Conservation (phyloP, 2,329 filamentous ascomycete species). For the Aspergillus sp. region DNA sequence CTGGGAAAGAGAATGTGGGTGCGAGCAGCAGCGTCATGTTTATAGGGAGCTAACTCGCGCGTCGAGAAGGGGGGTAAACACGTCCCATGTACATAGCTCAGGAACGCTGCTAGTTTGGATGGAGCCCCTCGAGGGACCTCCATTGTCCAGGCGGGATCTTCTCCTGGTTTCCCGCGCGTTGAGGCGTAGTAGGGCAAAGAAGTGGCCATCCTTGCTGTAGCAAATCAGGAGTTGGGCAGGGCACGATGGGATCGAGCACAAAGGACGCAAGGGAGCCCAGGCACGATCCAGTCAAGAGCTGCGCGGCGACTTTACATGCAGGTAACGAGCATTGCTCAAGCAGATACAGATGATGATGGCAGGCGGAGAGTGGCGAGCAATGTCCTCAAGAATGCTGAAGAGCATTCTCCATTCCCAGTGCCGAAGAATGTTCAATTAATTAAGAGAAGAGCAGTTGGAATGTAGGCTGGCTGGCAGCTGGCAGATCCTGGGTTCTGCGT, state of each 20-base stretch:
- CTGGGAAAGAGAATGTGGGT: slow-evolving; percentile 36
- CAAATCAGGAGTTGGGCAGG: slow-evolving; percentile 30
- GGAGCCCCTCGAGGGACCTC: slow-evolving; percentile 29
- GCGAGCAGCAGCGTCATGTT: slow-evolving; percentile 33
- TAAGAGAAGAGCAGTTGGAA: slow-evolving; percentile 21
- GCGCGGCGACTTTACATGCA: slow-evolving; percentile 27
- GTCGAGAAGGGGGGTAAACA: slow-evolving; percentile 18
- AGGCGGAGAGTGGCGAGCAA: slow-evolving; percentile 21
- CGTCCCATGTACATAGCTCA: slow-evolving; percentile 27
- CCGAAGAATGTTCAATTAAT: slow-evolving; percentile 6
- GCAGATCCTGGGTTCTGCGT: too few relatives aligned
- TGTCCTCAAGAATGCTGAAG: slow-evolving; percentile 23
- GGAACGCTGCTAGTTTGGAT: slow-evolving; percentile 24
- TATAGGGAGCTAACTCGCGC: slow-evolving; percentile 29
- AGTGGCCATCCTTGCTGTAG: slow-evolving; percentile 25
- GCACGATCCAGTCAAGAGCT: slow-evolving; percentile 28
- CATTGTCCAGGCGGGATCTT: slow-evolving; percentile 23
- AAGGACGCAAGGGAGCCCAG: slow-evolving; percentile 26
- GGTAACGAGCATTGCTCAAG: slow-evolving; percentile 12
- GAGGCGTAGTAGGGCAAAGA: slow-evolving; percentile 20
- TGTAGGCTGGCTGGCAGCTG: too few relatives aligned
- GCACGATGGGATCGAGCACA: slow-evolving; percentile 22
- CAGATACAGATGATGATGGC: slow-evolving; percentile 16
- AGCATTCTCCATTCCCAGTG: slow-evolving; percentile 10
- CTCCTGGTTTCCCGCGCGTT: slow-evolving; percentile 22